Conservation (phyloP, 345 rosid genomes). For the Mangifera indica region DNA sequence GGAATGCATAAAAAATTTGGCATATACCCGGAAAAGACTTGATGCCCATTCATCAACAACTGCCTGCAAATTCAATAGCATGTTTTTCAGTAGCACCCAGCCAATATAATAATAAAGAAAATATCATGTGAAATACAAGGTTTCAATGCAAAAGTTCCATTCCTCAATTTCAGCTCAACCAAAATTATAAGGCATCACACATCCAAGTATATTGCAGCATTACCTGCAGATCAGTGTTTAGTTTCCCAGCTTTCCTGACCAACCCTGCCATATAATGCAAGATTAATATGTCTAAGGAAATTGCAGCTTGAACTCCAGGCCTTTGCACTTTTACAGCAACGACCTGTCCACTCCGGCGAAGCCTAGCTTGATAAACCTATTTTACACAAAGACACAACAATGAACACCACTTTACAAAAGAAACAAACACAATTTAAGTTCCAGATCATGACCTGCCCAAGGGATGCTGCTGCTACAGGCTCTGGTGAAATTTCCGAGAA, state of each 20-base stretch:
- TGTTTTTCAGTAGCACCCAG: slow-evolving; percentile 20
- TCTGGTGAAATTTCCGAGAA: slow-evolving; percentile 92
- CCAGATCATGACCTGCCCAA: slow-evolving; percentile 66
- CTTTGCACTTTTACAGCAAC: slow-evolving; percentile 95
- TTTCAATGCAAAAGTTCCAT: not conserved
- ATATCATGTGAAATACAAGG: slow-evolving; percentile 6
- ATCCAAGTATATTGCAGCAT: slow-evolving; percentile 17
- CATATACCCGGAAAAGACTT: slow-evolving; percentile 81
- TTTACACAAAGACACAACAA: slow-evolving; percentile 12
- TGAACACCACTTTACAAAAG: not conserved
- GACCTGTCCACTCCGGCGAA: slow-evolving; percentile 52
- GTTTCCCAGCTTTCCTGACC: slow-evolving; percentile 60
- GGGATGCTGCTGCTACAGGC: slow-evolving; percentile 92
- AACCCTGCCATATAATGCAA: slow-evolving; percentile 74
- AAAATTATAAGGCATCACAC: not conserved
- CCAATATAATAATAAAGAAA: slow-evolving; percentile 3
- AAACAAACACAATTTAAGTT: slow-evolving; percentile 9
- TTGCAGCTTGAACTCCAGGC: slow-evolving; percentile 94
- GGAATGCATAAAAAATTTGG: slow-evolving; percentile 13
- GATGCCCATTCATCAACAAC: slow-evolving; percentile 97
- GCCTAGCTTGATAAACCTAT: slow-evolving; percentile 93
- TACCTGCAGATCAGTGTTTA: slow-evolving; percentile 89
- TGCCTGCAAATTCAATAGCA: slow-evolving; percentile 57
- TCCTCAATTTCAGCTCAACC: not conserved
- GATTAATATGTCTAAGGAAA: slow-evolving; percentile 83